Evolutionary conservation across 352 stramenopile genomes (phyloP).

Genomic region (Paralagenidium karlingii): DNA sequence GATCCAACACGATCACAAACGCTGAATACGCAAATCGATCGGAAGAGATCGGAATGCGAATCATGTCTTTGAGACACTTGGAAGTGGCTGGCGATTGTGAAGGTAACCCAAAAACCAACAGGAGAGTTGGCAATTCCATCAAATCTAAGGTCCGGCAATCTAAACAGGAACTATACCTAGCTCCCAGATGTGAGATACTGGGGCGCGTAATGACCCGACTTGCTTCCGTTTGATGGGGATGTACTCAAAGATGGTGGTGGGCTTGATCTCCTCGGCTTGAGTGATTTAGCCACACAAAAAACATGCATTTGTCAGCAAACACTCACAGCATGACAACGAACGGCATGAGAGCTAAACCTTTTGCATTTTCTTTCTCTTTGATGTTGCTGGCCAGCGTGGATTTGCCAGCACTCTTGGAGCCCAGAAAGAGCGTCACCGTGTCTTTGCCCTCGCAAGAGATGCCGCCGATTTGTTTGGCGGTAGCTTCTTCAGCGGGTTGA

Average conservation of each 20-base stretch:
- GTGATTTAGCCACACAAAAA: slow-evolving; percentile 9
- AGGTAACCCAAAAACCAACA: no score
- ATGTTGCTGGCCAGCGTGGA: slow-evolving; percentile 63
- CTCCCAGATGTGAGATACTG: slow-evolving; percentile 88
- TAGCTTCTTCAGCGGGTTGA: no score
- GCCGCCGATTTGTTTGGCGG: not conserved
- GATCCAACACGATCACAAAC: slow-evolving; percentile 74
- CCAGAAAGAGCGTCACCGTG: slow-evolving; percentile 58
- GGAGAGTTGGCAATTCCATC: not conserved
- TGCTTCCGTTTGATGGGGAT: slow-evolving; percentile 70
- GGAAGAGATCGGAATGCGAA: slow-evolving; percentile 65
- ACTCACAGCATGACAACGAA: no score
- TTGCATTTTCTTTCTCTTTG: not conserved
- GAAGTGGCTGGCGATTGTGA: slow-evolving; percentile 42
- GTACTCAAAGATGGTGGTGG: slow-evolving; percentile 87
- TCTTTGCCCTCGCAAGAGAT: slow-evolving; percentile 31
- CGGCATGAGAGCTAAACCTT: not conserved
- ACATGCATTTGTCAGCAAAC: not conserved
- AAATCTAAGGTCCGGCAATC: not conserved
- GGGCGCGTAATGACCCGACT: slow-evolving; percentile 8
- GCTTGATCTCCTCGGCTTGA: slow-evolving; percentile 73
- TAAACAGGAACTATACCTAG: slow-evolving; percentile 17
- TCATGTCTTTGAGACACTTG: slow-evolving; percentile 73
- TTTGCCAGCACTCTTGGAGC: slow-evolving; percentile 63
- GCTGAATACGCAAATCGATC: slow-evolving; percentile 63